Percentiles rank a stretch among this genome's conserved stretches.
phyloP scores from a whole-genome alignment of 441 rosid genomes.

The Pelargonium fulgidum region DNA sequence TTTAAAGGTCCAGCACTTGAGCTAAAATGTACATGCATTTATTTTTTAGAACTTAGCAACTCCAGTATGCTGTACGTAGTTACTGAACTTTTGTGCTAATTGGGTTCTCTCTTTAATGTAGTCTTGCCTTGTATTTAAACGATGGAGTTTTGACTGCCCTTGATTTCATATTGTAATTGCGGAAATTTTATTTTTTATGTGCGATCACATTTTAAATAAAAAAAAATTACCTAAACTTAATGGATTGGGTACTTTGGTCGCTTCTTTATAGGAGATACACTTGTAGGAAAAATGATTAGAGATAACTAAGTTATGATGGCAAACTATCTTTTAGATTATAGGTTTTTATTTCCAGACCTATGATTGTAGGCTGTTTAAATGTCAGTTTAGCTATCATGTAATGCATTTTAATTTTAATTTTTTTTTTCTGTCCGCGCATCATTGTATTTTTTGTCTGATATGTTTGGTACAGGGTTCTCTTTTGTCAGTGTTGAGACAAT shows the following conservation, averaged over 20 bases:
- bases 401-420: background rate
- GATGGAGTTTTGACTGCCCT: too few relatives aligned
- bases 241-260: background rate
- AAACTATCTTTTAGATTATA: background rate
- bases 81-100: too few relatives aligned
- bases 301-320: background rate
- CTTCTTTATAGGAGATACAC: background rate
- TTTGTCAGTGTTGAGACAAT: conserved; percentile 81
- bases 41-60: too few relatives aligned
- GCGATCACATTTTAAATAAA: too few relatives aligned
- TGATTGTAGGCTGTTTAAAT: background rate
- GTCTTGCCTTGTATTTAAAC: too few relatives aligned
- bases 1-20: background rate
- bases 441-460: background rate
- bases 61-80: too few relatives aligned
- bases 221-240: background rate
- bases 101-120: too few relatives aligned
- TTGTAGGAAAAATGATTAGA: background rate
- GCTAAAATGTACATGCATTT: too few relatives aligned
- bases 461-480: conserved; percentile 64
- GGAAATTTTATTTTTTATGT: too few relatives aligned
- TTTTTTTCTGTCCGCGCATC: conserved; percentile 1
- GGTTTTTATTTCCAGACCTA: background rate
- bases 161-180: too few relatives aligned
- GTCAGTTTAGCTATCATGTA: background rate